These are phyloP conservation scores for Aureobasidium sp. DNA, from an alignment of 2,329 filamentous ascomycete species.

Conservation along the genomic window DNA sequence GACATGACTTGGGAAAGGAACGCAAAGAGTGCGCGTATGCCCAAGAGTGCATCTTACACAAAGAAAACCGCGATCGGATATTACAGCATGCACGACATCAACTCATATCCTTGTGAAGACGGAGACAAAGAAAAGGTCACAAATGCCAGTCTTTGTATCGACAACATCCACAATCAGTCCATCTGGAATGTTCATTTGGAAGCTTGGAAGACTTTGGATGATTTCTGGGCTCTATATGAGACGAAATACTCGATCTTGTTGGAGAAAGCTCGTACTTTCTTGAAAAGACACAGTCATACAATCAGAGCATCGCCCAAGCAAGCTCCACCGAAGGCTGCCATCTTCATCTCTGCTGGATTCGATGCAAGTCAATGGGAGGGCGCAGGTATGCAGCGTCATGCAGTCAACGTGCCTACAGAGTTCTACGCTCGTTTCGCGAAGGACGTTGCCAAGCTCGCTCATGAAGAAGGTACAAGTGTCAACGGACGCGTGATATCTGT, in stretches of 20 bases:
- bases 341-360: slow-evolving; percentile 93
- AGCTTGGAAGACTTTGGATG: slow-evolving; percentile 70
- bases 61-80: slow-evolving; percentile 89
- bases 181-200: slow-evolving; percentile 96
- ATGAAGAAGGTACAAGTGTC: slow-evolving; percentile 68
- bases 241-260: slow-evolving; percentile 68
- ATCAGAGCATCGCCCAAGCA: slow-evolving; percentile 51
- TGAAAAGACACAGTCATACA: slow-evolving; percentile 64
- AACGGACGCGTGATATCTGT: slow-evolving; percentile 88
- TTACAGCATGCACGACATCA: slow-evolving; percentile 96
- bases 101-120: slow-evolving; percentile 91
- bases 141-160: slow-evolving; percentile 88
- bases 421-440: slow-evolving; percentile 90
- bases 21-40: slow-evolving; percentile 53
- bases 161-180: slow-evolving; percentile 87
- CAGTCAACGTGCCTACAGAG: slow-evolving; percentile 90
- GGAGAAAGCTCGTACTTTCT: slow-evolving; percentile 70
- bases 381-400: slow-evolving; percentile 87
- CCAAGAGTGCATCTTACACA: slow-evolving; percentile 65
- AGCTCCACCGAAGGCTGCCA: slow-evolving; percentile 67
- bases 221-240: slow-evolving; percentile 88
- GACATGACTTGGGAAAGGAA: slow-evolving; percentile 90
- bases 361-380: slow-evolving; percentile 96
- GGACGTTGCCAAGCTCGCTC: slow-evolving; percentile 74
- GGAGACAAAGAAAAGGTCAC: slow-evolving; percentile 92